Conservation (phyloP, 495 filamentous ascomycete species). For the Aspergillus campestris region DNA sequence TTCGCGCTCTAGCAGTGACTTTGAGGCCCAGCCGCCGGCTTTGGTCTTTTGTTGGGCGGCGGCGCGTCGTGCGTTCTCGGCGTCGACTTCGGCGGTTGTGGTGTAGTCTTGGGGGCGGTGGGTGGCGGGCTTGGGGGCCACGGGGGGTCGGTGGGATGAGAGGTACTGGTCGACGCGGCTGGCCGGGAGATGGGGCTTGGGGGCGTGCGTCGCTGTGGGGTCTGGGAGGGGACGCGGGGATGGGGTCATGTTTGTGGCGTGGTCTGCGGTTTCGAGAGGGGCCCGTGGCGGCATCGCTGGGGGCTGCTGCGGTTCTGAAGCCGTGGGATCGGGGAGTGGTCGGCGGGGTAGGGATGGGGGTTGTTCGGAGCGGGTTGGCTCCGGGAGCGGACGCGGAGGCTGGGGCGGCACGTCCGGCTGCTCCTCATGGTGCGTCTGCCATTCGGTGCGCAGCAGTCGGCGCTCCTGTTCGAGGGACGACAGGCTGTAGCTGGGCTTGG, state of each 20-base stretch:
- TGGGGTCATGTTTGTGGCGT: conserved; percentile 38
- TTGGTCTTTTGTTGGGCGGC: conserved; percentile 60
- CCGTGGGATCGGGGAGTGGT: conserved; percentile 25
- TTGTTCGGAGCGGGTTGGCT: conserved; percentile 17
- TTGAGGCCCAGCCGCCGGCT: conserved; percentile 66
- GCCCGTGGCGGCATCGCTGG: conserved; percentile 46
- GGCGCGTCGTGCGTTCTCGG: conserved; percentile 57
- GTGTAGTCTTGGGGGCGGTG: conserved; percentile 48
- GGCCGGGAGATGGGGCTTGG: conserved; percentile 14
- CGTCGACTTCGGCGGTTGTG: conserved; percentile 55
- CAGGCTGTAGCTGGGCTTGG: conserved; percentile 52
- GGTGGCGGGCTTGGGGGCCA: conserved; percentile 24
- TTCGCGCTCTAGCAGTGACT: conserved; percentile 83
- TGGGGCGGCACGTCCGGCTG: conserved; percentile 24
- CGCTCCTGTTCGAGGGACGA: conserved; percentile 69
- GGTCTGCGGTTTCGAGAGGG: conserved; percentile 35
- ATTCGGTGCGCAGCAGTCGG: conserved; percentile 62
- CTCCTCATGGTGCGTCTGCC: conserved; percentile 47
- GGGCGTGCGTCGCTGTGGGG: conserved; percentile 34
- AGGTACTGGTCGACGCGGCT: conserved; percentile 43
- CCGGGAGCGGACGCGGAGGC: conserved; percentile 35
- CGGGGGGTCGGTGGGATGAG: conserved; percentile 40
- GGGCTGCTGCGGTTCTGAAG: conserved; percentile 7
- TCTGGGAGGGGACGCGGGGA: conserved; percentile 43
- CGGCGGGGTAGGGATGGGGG: conserved; percentile 16